Base-by-base conservation (phyloP, 768 basidiomycete species). In the Sistotremastrum niveocremeum region DNA sequence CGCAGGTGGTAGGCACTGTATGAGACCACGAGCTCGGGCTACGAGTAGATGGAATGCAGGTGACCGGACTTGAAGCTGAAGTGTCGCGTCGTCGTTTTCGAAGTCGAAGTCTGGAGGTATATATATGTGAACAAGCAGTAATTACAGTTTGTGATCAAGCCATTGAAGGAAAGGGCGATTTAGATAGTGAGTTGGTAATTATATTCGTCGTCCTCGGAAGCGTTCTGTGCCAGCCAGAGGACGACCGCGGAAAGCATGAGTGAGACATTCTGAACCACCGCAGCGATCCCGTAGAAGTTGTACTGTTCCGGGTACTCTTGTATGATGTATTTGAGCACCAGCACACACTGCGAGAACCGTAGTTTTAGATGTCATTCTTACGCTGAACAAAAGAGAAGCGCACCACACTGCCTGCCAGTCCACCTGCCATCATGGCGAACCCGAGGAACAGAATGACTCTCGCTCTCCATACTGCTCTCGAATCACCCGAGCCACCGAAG, bases 391-490 rank as follows among this genome's bases (percentile, higher is more conserved):
- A 34, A 36, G 34, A 28, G 28, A 34, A 9, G 77, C 91, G 56
- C 57, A 97, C 93, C 59, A 95, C 77, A 57, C 90, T 93, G 42
- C 94, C 95, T n/a, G 94, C 95, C 39, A 98, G 60, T 0, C 95
- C 95, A 6, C 95, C 94, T 2, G 95, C 95, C 90, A 99, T 91
- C 40, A 98, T 61, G 1, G 94, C 91, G 56, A 99, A 95, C 1
- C 94, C 94, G 49, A 97, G 73, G 63, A 99, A 99, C 50, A 98
- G 61, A 57, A 94, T 78, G 52, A 95, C 64, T 32, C 93, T 68
- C 5, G 94, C 94, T 51, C 86, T 71, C 89, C 90, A 95, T 10
- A 95, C 89, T 3, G 88, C 84, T 1, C 79, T 68, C 0, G 86
- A 70, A 56, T 90, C 85, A 3, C 85, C 84, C 30, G 20, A 20